Conservation (phyloP, 129 eudicot species). For the Kitagawia praeruptora region DNA sequence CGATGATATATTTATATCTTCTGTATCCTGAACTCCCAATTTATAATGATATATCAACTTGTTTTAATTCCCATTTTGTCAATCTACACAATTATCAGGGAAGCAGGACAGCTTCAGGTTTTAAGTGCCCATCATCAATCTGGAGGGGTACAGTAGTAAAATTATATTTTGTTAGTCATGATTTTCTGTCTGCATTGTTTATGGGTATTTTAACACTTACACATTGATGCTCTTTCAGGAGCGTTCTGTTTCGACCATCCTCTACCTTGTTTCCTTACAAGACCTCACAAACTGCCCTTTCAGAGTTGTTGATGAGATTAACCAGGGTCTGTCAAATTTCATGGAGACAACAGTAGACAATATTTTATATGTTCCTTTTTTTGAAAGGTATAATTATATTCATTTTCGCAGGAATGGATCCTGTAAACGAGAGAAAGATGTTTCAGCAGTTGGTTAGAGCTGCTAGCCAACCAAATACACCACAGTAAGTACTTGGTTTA, state of each 20-base stretch:
- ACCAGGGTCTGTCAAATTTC: constrained; percentile 54
- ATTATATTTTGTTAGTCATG: not conserved
- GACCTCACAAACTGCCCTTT: constrained; percentile 97
- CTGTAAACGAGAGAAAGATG: constrained; percentile 93
- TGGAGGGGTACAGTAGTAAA: constrained; percentile 70
- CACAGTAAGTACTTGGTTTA: constrained; percentile 59
- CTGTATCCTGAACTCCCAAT: not conserved
- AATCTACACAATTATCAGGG: constrained; percentile 39
- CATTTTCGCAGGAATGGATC: constrained; percentile 78
- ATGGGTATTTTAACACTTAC: constrained; percentile 2
- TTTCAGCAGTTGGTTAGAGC: constrained; percentile 96
- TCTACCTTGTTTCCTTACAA: constrained; percentile 94
- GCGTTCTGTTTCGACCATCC: constrained; percentile 95
- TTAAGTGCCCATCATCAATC: constrained; percentile 97
- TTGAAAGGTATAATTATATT: not conserved
- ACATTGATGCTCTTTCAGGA: constrained; percentile 36
- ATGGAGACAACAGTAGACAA: not conserved
- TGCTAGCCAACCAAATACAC: constrained; percentile 87
- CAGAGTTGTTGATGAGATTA: constrained; percentile 96
- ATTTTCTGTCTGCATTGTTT: constrained; percentile 8
- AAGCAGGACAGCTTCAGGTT: constrained; percentile 81
- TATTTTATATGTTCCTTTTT: not conserved
- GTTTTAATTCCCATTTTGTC: not conserved
- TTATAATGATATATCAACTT: not conserved
- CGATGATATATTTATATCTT: not conserved